Percentiles rank a stretch among this genome's conserved stretches.
These are phyloP conservation scores for Candida anutae DNA, from an alignment of 1,139 yeast genomes.

Conservation along the genomic window DNA sequence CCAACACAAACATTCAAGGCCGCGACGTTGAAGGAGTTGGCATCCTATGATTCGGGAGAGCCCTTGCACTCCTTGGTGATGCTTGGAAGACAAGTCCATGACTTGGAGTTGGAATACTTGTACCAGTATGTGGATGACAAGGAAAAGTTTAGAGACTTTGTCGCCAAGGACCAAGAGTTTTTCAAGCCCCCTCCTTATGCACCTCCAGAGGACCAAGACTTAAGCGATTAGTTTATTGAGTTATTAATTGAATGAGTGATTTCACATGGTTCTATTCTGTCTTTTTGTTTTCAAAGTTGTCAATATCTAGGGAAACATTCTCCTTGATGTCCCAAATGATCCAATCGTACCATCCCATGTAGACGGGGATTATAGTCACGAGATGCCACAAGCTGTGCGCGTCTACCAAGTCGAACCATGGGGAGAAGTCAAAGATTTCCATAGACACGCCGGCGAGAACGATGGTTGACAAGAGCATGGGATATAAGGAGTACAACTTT, in stretches of 20 bases:
- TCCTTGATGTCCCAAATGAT: constrained; percentile 37
- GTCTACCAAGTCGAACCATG: constrained; percentile 60
- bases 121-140: constrained; percentile 66
- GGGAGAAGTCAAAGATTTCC: constrained; percentile 87
- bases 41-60: constrained; percentile 83
- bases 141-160: constrained; percentile 51
- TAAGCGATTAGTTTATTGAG: constrained; percentile 3
- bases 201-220: constrained; percentile 26
- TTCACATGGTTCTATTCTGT: not conserved
- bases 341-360: constrained; percentile 43
- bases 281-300: not conserved
- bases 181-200: constrained; percentile 57
- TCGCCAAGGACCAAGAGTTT: constrained; percentile 63
- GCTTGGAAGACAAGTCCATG: constrained; percentile 91
- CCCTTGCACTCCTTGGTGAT: constrained; percentile 89
- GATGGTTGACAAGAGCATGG: constrained; percentile 36
- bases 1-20: constrained; percentile 79
- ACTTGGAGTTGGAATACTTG: constrained; percentile 80
- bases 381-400: constrained; percentile 95
- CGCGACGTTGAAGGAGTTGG: constrained; percentile 68
- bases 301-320: constrained; percentile 15
- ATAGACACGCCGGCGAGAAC: constrained; percentile 73
- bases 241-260: not conserved
- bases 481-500: constrained; percentile 36
- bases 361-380: constrained; percentile 60